Percentiles rank a stretch among this genome's conserved stretches.
These are phyloP conservation scores for Botryotinia globosa DNA, from an alignment of 2,329 filamentous ascomycete genomes.

Conservation along the genomic window DNA sequence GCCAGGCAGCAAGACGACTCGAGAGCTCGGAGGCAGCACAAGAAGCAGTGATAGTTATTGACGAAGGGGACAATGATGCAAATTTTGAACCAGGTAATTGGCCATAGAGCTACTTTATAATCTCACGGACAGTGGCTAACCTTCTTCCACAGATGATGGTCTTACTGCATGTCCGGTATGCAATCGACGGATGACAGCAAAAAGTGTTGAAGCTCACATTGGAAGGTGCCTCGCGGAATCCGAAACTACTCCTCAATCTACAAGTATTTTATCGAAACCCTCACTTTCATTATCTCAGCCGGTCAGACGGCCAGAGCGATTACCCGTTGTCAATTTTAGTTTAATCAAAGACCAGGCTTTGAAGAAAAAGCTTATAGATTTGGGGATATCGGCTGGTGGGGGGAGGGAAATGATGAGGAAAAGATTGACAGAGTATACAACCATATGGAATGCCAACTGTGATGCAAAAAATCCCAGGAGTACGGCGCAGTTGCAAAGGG, in stretches of 20 bases:
- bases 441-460: slow-evolving; percentile 95
- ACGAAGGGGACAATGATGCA: slow-evolving; percentile 33
- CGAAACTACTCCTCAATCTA: slow-evolving; percentile 15
- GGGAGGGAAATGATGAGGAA: slow-evolving; percentile 67
- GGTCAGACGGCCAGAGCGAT: slow-evolving; percentile 33
- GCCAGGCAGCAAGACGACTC: slow-evolving; percentile 43
- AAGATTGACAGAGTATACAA: slow-evolving; percentile 90
- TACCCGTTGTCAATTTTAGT: slow-evolving; percentile 82
- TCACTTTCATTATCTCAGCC: background rate
- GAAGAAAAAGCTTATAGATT: slow-evolving; percentile 75
- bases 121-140: slow-evolving; percentile 15
- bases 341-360: slow-evolving; percentile 77
- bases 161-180: slow-evolving; percentile 85
- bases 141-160: slow-evolving; percentile 44
- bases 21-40: slow-evolving; percentile 34
- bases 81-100: slow-evolving; percentile 35
- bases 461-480: slow-evolving; percentile 73
- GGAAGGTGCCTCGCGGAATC: slow-evolving; percentile 42
- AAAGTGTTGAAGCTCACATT: slow-evolving; percentile 48
- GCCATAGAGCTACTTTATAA: background rate
- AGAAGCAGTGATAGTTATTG: slow-evolving; percentile 38
- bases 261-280: slow-evolving; percentile 25
- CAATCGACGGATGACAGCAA: slow-evolving; percentile 63
- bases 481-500: slow-evolving; percentile 69
- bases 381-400: slow-evolving; percentile 73